Percentiles rank a stretch among this genome's conserved stretches.
phyloP scores from a whole-genome alignment of 306 rosid species.

The Vigna angularis region DNA sequence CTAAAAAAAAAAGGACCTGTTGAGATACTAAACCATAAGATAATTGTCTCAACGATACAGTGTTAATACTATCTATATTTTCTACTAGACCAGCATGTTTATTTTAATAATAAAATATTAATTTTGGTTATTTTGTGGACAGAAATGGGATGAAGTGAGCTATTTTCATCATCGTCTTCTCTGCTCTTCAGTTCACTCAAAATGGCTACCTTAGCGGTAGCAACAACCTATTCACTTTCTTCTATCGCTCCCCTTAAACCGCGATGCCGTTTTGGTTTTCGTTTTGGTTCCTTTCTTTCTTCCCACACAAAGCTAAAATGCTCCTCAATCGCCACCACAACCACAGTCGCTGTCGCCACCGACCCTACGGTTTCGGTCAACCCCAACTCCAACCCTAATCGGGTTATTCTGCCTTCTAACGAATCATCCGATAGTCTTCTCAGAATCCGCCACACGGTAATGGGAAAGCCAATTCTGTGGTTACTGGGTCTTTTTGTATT shows the following conservation, averaged over 20 bases:
- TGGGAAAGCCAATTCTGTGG: background rate
- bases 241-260: constrained; percentile 49
- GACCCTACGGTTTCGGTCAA: constrained; percentile 42
- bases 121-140: background rate
- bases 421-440: constrained; percentile 81
- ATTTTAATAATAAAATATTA: too few species aligned
- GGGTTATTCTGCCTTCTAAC: constrained; percentile 80
- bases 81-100: too few species aligned
- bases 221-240: constrained; percentile 39
- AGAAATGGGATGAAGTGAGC: background rate
- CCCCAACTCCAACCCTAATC: background rate
- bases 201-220: constrained; percentile 49
- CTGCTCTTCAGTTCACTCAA: constrained; percentile 36
- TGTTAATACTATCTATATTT: too few species aligned
- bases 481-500: background rate
- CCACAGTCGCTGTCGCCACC: constrained; percentile 59
- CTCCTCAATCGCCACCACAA: constrained; percentile 41
- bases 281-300: constrained; percentile 36
- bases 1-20: too few species aligned
- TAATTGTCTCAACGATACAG: too few species aligned
- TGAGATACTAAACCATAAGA: too few species aligned
- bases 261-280: constrained; percentile 38
- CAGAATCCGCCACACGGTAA: constrained; percentile 93
- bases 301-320: constrained; percentile 40
- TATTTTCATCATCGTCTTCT: background rate